These are phyloP conservation scores for Coniochaeta sp. DNA, from an alignment of 2,329 filamentous ascomycete genomes.

Conservation along the genomic window DNA sequence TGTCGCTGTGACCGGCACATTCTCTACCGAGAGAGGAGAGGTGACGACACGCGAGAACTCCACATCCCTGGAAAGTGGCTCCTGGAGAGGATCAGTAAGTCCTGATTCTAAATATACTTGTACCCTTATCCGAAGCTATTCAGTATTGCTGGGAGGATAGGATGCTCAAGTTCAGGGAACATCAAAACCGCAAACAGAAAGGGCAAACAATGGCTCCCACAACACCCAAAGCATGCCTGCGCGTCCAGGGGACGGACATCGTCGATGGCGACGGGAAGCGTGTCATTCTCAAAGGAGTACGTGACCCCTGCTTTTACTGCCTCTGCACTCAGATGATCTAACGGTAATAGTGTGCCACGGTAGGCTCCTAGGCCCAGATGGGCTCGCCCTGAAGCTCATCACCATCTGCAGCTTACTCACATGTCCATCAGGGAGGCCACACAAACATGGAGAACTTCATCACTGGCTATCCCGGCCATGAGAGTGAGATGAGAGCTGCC, in stretches of 20 bases:
- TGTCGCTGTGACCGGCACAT: not conserved
- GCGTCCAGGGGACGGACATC: constrained; percentile 12
- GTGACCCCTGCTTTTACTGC: constrained; percentile 37
- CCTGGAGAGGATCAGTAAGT: not conserved
- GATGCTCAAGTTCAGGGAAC: not conserved
- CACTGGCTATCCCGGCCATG: constrained; percentile 49
- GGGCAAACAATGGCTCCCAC: constrained; percentile 7
- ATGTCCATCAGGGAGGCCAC: constrained; percentile 13
- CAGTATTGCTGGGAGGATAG: not conserved
- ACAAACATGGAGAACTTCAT: constrained; percentile 43
- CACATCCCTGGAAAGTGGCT: not conserved
- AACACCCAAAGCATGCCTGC: constrained; percentile 10
- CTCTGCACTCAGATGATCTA: constrained; percentile 26
- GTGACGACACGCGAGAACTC: not conserved
- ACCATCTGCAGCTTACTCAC: constrained; percentile 24
- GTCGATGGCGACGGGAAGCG: constrained; percentile 12
- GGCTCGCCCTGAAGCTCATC: constrained; percentile 34
- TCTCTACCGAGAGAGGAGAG: not conserved
- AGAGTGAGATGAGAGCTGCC: constrained; percentile 42
- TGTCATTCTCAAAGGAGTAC: constrained; percentile 29
- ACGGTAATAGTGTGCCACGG: constrained; percentile 8
- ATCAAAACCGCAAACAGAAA: not conserved
- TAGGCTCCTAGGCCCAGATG: too few relatives aligned
- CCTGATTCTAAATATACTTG: not conserved
- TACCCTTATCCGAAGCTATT: not conserved